Base-by-base conservation (phyloP, 2,329 filamentous ascomycete species). In the Triangularia verruculosa region DNA sequence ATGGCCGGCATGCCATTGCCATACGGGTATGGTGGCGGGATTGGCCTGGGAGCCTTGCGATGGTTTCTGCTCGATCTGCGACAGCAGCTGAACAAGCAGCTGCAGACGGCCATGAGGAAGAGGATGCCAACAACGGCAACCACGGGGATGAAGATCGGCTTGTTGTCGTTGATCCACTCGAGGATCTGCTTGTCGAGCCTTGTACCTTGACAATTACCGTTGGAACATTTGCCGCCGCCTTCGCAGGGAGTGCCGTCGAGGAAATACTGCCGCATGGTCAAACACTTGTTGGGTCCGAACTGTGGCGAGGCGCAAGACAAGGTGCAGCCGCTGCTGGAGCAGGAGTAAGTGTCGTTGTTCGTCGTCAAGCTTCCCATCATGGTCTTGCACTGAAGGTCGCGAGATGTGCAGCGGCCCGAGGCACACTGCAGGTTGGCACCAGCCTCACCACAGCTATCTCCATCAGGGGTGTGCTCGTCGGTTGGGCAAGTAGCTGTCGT, bases 331-430 rank as follows among this genome's bases (percentile, higher is more conserved):
- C 83, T 82, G 61, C 79, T 81, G 68, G 89, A 86, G 77, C 95
- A 99, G 9, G 93, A 89, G 70, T 86, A 87, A 1, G 92, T 96
- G 71, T 92, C 86, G 77, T 93, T 94, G 74, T 83, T 85, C 62
- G 85, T 82, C 0, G 88, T 89, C 66, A 90, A 85, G 27, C 84
- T 86, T 34, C 92, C 93, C 82, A 97, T 90, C 56, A 96, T 82
- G 11, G 87, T 89, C 75, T 89, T 88, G 80, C 95, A 99, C 78
- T 99, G 95, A 72, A 89, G 83, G 75, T 97, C 88, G 67, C 95
- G 89, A 60, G 90, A 95, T 3, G 95, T 99, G 77, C 95, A 99
- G 77, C 98, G 94, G 12, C 95, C 95, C 54, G 90, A 93, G 28
- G 95, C 92, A 74, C 95, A 99, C 30, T 85, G 78, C 30, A 98